A percentile compares a stretch with the other conserved stretches of the same genome.
Evolutionary conservation across 1,284 basidiomycete species (phyloP).

Genomic region (Puccinia hordei): DNA sequence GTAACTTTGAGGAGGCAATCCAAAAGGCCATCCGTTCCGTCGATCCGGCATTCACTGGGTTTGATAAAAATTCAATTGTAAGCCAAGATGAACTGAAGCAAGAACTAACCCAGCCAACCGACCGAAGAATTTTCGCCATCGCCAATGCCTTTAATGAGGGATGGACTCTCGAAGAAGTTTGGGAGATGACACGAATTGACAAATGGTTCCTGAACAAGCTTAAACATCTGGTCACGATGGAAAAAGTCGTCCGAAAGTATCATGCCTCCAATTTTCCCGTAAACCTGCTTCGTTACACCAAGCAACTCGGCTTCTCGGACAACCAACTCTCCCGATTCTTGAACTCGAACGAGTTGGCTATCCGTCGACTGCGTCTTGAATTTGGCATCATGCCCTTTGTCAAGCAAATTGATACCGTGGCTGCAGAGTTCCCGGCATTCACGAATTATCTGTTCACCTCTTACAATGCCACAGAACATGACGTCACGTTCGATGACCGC

Average conservation of each 20-base stretch:
- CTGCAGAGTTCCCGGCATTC: constrained; percentile 96
- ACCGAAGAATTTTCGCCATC: constrained; percentile 88
- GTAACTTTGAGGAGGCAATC: constrained; percentile 96
- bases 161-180: constrained; percentile 91
- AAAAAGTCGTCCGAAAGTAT: constrained; percentile 66
- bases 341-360: constrained; percentile 82
- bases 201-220: constrained; percentile 95
- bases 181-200: constrained; percentile 96
- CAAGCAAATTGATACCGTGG: constrained; percentile 98
- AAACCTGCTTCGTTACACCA: constrained; percentile 75
- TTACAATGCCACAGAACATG: constrained; percentile 92
- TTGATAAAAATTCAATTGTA: constrained; percentile 71
- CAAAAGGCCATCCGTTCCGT: constrained; percentile 97
- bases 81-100: constrained; percentile 72
- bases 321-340: constrained; percentile 79
- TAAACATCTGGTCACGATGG: constrained; percentile 78
- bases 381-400: constrained; percentile 82
- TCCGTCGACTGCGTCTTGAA: constrained; percentile 83
- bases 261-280: constrained; percentile 71
- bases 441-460: constrained; percentile 99
- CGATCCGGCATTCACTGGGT: constrained; percentile 90
- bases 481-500: constrained; percentile 82
- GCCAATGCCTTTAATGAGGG: constrained; percentile 83
- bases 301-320: constrained; percentile 96
- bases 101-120: constrained; percentile 82